phyloP scores from a whole-genome alignment of 129 eudicot genomes.

The Arctium lappa region DNA sequence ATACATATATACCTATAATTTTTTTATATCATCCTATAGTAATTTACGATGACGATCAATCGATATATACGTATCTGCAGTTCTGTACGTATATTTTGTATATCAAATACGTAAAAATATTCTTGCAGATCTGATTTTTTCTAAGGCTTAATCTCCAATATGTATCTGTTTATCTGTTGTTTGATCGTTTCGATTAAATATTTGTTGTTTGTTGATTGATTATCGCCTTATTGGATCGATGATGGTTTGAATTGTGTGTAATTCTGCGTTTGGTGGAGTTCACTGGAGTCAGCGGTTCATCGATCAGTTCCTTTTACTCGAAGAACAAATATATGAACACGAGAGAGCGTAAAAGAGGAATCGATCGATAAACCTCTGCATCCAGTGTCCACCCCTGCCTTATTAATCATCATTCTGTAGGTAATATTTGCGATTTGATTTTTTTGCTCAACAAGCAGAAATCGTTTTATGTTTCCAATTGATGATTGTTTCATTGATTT shows the following conservation, averaged over 20 bases:
- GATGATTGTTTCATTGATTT: neutral
- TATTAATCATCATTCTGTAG: too few relatives aligned
- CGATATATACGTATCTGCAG: neutral
- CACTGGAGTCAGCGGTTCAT: constrained; percentile 75
- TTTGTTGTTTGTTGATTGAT: neutral
- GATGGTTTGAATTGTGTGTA: neutral
- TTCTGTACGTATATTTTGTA: neutral
- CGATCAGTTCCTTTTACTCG: constrained; percentile 47
- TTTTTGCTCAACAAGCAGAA: neutral
- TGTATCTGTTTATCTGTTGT: neutral
- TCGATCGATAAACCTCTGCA: constrained; percentile 73
- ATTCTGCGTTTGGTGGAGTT: constrained; percentile 20
- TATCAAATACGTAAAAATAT: neutral
- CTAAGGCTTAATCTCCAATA: neutral
- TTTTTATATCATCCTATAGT: neutral
- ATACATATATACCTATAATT: neutral
- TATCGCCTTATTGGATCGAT: neutral
- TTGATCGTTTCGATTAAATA: neutral
- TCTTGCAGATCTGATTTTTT: neutral
- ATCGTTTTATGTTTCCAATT: neutral
- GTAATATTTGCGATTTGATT: too few relatives aligned
- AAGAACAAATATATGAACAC: neutral
- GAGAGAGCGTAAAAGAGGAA: constrained; percentile 16
- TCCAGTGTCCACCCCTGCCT: constrained; percentile 44
- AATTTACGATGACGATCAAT: neutral